Conservation (phyloP, 495 filamentous ascomycete genomes). For the Aspergillus nidulans region DNA sequence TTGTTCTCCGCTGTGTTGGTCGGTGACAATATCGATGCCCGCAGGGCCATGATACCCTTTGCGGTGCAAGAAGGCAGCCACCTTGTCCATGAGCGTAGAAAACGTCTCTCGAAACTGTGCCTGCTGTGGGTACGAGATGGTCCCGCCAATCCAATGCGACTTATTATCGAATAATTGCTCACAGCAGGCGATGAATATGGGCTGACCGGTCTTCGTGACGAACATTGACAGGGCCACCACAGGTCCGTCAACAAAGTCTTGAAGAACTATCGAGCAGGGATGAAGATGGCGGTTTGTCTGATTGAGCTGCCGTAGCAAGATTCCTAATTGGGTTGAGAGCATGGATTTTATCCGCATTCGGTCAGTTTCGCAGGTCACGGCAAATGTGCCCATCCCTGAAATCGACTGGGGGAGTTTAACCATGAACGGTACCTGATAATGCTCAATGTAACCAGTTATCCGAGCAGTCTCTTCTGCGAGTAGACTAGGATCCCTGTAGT, state of each 20-base stretch:
- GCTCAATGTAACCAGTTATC: background rate
- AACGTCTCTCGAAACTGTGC: background rate
- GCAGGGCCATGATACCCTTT: constrained; percentile 9
- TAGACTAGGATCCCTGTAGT: background rate
- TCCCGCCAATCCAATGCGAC: background rate
- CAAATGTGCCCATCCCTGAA: constrained; percentile 6
- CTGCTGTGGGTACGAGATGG: constrained; percentile 3
- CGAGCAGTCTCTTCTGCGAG: background rate
- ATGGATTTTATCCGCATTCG: background rate
- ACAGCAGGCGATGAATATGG: background rate
- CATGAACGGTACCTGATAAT: constrained; percentile 1
- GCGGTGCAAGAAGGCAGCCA: background rate
- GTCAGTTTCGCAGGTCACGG: background rate
- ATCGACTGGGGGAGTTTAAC: constrained; percentile 2
- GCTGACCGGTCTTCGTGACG: constrained; percentile 1
- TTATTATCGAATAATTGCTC: background rate
- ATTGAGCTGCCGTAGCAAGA: background rate
- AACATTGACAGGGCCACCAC: constrained; percentile 5
- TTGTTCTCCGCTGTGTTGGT: background rate
- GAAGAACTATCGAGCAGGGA: constrained; percentile 5
- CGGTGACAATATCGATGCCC: constrained; percentile 4
- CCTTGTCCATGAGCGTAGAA: background rate
- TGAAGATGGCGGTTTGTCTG: background rate
- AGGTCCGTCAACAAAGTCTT: background rate
- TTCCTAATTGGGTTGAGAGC: background rate